phyloP scores from a whole-genome alignment of 805 yeast species.

The Kluyveromyces siamensis region DNA sequence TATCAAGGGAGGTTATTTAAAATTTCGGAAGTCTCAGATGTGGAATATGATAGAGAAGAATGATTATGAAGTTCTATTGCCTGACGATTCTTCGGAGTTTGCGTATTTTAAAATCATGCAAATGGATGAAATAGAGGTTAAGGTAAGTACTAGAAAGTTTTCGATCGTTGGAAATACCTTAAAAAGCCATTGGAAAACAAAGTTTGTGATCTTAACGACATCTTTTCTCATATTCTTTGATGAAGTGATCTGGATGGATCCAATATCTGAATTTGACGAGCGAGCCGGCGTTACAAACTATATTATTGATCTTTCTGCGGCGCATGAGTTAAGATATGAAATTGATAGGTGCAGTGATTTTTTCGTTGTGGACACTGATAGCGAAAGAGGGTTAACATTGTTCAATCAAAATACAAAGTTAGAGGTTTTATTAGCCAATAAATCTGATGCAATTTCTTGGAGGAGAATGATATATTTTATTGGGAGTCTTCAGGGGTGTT shows the following conservation, averaged over 20 bases:
- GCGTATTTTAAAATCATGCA: conserved; percentile 23
- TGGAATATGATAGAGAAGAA: conserved; percentile 15
- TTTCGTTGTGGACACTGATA: neutral
- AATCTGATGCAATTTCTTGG: conserved; percentile 4
- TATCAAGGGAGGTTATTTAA: conserved; percentile 28
- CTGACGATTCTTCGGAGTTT: conserved; percentile 5
- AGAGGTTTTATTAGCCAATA: neutral
- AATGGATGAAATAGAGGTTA: conserved; percentile 32
- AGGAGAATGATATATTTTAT: conserved; percentile 12
- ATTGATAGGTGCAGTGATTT: conserved; percentile 30
- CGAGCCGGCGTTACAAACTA: conserved; percentile 19
- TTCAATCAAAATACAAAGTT: conserved; percentile 12
- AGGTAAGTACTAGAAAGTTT: conserved; percentile 22
- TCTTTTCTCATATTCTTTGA: conserved; percentile 42
- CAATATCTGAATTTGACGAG: conserved; percentile 17
- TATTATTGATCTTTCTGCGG: conserved; percentile 21
- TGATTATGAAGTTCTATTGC: conserved; percentile 15
- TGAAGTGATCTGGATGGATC: conserved; percentile 27
- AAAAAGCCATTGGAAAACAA: conserved; percentile 34
- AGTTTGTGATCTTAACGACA: conserved; percentile 40
- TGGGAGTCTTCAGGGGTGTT: conserved; percentile 20
- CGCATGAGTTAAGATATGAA: conserved; percentile 24
- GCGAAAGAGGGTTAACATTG: neutral
- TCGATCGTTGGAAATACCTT: conserved; percentile 23
- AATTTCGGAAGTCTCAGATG: conserved; percentile 22